A percentile compares a stretch with the other conserved stretches of the same genome.
phyloP scores from a whole-genome alignment of 176 grass and related monocot genomes.

The Carex parvula region DNA sequence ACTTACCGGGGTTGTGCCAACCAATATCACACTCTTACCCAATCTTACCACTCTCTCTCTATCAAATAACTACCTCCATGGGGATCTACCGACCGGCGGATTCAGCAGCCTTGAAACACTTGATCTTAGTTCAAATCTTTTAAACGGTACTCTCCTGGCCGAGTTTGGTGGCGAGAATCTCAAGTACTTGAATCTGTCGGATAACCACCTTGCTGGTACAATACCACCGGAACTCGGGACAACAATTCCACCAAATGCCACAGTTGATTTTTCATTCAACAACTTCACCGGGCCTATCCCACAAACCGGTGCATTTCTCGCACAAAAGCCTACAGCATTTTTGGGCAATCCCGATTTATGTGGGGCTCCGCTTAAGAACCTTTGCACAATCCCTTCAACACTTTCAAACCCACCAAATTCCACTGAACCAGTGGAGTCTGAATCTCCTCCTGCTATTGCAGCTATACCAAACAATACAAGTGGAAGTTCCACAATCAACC shows the following conservation, averaged over 20 bases:
- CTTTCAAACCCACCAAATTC: conserved; percentile 41
- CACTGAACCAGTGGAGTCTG: conserved; percentile 7
- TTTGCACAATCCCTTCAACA: conserved; percentile 54
- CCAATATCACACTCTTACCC: conserved; percentile 46
- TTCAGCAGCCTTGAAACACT: conserved; percentile 56
- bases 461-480: conserved; percentile 58
- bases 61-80: conserved; percentile 69
- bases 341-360: conserved; percentile 63
- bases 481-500: conserved; percentile 24
- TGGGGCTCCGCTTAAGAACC: conserved; percentile 48
- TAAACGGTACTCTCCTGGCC: conserved; percentile 55
- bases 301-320: conserved; percentile 32
- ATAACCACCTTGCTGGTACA: conserved; percentile 54
- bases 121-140: conserved; percentile 68
- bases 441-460: conserved; percentile 77
- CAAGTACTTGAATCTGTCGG: conserved; percentile 67
- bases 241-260: conserved; percentile 50
- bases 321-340: conserved; percentile 56
- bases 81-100: conserved; percentile 35
- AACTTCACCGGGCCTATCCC: conserved; percentile 79
- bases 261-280: conserved; percentile 73
- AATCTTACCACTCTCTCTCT: conserved; percentile 74
- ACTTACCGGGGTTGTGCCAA: conserved; percentile 50
- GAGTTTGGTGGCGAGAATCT: conserved; percentile 48
- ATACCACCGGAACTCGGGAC: conserved; percentile 59